phyloP scores from a whole-genome alignment of 495 filamentous ascomycete genomes.

The Achaetomiella virescens region DNA sequence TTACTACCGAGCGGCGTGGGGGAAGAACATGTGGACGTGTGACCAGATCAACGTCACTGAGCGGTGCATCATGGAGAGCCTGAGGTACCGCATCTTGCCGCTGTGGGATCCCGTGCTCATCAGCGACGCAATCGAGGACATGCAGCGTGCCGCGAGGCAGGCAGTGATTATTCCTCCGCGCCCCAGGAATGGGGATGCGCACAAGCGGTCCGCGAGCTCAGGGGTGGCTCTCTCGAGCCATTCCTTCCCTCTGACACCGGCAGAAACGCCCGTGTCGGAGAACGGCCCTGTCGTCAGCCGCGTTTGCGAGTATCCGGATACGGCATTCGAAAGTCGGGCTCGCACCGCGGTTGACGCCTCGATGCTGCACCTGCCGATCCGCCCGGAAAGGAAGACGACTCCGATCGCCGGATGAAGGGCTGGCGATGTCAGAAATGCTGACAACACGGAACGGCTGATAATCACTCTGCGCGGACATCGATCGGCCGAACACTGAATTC shows the following conservation, averaged over 20 bases:
- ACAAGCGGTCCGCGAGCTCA: constrained; percentile 36
- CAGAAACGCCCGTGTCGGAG: constrained; percentile 35
- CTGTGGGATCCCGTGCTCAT: constrained; percentile 44
- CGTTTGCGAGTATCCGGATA: not conserved
- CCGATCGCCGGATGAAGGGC: constrained; percentile 7
- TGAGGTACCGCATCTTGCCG: constrained; percentile 46
- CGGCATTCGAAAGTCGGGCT: constrained; percentile 5
- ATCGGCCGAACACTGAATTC: too few relatives aligned
- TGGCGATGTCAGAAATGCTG: not conserved
- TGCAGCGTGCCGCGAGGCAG: constrained; percentile 47
- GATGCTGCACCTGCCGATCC: not conserved
- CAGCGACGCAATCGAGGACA: constrained; percentile 44
- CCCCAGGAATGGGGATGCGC: constrained; percentile 16
- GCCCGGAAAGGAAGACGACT: constrained; percentile 2
- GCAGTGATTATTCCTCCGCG: constrained; percentile 13
- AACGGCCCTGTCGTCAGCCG: constrained; percentile 1
- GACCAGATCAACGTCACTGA: constrained; percentile 52
- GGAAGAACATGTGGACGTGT: constrained; percentile 43
- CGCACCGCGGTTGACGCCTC: not conserved
- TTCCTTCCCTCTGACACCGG: constrained; percentile 37
- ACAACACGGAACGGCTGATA: not conserved
- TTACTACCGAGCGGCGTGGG: constrained; percentile 41
- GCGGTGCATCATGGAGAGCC: constrained; percentile 48
- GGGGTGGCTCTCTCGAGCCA: constrained; percentile 33
- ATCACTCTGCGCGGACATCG: too few relatives aligned